Percentiles rank a stretch among this genome's conserved stretches.
phyloP scores from a whole-genome alignment of 208 protist species.

The Crithidia mellificae region DNA sequence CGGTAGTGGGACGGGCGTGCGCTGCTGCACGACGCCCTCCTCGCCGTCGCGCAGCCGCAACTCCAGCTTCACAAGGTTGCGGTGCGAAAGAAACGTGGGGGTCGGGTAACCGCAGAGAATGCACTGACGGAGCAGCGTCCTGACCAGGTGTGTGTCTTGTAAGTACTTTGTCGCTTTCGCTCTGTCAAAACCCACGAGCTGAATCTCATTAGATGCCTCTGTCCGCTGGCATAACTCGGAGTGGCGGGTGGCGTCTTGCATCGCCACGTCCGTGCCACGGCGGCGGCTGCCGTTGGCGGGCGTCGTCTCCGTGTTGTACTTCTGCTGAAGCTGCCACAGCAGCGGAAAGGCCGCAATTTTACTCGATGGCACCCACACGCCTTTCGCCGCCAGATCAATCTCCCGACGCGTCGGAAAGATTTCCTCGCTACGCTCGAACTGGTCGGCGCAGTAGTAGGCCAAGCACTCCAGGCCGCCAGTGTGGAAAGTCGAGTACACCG shows the following conservation, averaged over 20 bases:
- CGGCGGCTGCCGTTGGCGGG: constrained; percentile 10
- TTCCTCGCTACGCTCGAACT: constrained; percentile 53
- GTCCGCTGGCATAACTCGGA: constrained; percentile 21
- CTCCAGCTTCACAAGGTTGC: constrained; percentile 25
- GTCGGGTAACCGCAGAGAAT: constrained; percentile 49
- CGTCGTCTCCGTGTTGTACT: constrained; percentile 7
- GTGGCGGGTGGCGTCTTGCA: constrained; percentile 38
- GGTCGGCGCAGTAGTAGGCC: constrained; percentile 79
- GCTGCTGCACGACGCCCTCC: constrained; percentile 30
- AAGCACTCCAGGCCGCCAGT: constrained; percentile 37
- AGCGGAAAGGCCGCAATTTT: constrained; percentile 66
- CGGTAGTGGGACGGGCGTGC: constrained; percentile 17
- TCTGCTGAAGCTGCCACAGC: constrained; percentile 32
- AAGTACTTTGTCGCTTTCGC: neutral
- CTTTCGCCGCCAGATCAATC: constrained; percentile 50
- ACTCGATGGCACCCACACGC: constrained; percentile 36
- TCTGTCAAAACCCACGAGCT: constrained; percentile 25
- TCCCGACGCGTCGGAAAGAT: constrained; percentile 49
- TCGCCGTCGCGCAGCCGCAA: constrained; percentile 27
- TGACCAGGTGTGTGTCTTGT: constrained; percentile 5
- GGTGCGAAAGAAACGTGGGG: constrained; percentile 38
- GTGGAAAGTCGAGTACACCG: constrained; percentile 50
- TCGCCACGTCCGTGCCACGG: constrained; percentile 36
- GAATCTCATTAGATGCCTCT: constrained; percentile 18
- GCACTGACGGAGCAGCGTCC: constrained; percentile 32